phyloP scores from a whole-genome alignment of 805 yeast genomes.

The Spathaspora girioi region DNA sequence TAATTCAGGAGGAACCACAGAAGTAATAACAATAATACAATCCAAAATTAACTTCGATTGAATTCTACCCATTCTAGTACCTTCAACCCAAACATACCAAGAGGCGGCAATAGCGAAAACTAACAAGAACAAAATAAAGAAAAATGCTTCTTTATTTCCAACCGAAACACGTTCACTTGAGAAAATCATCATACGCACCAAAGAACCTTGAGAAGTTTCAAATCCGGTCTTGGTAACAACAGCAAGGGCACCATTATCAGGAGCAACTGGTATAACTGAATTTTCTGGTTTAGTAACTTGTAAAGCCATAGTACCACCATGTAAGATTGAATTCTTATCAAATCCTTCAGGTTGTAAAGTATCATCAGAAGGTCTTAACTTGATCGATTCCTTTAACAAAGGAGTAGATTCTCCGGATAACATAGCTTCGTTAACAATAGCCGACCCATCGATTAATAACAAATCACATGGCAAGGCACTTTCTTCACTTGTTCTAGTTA shows the following conservation, averaged over 20 bases:
- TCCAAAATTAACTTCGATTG: constrained; percentile 91
- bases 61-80: constrained; percentile 91
- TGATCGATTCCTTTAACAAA: constrained; percentile 84
- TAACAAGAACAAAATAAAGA: constrained; percentile 84
- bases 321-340: constrained; percentile 84
- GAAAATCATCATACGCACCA: constrained; percentile 96
- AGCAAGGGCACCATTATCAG: constrained; percentile 91
- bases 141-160: constrained; percentile 90
- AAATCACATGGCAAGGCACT: constrained; percentile 93
- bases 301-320: constrained; percentile 94
- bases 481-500: constrained; percentile 86
- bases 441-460: constrained; percentile 80
- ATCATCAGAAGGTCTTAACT: constrained; percentile 73
- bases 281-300: constrained; percentile 77
- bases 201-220: constrained; percentile 95
- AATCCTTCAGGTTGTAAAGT: constrained; percentile 69
- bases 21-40: constrained; percentile 92
- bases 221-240: constrained; percentile 93
- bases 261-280: constrained; percentile 56
- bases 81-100: constrained; percentile 98
- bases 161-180: constrained; percentile 95
- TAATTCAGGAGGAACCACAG: constrained; percentile 97
- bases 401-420: constrained; percentile 98
- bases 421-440: constrained; percentile 98
- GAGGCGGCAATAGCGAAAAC: constrained; percentile 93